Conservation (phyloP, 169 alveolate genomes). For the Cryptosporidium parvum region DNA sequence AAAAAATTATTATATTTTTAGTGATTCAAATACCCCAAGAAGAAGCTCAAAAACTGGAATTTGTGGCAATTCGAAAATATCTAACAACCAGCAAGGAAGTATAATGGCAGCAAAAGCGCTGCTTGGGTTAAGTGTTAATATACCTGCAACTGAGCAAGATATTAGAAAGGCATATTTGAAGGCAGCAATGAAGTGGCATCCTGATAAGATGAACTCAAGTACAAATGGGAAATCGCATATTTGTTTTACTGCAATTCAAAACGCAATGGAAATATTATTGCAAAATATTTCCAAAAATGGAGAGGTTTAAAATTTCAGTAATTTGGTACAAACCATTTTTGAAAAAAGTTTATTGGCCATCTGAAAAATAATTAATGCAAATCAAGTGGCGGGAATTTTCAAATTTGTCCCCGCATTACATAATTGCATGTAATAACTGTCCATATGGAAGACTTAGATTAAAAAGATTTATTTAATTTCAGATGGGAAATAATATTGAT, state of each 20-base stretch:
- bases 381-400: background rate
- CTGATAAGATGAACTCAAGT: constrained; percentile 30
- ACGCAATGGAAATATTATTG: constrained; percentile 59
- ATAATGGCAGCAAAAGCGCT: constrained; percentile 73
- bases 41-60: background rate
- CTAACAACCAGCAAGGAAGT: constrained; percentile 8
- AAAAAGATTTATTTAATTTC: background rate
- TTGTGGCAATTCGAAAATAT: background rate
- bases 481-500: constrained; percentile 20
- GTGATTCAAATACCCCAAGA: constrained; percentile 46
- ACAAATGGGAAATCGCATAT: constrained; percentile 37
- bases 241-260: constrained; percentile 68
- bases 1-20: background rate
- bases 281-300: constrained; percentile 17
- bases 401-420: constrained; percentile 7
- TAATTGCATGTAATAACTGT: constrained; percentile 22
- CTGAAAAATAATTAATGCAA: background rate
- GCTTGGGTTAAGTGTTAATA: constrained; percentile 42
- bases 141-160: constrained; percentile 60
- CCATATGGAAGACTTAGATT: constrained; percentile 12
- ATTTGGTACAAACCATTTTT: background rate
- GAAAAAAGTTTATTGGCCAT: background rate
- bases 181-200: constrained; percentile 77
- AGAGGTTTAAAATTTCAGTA: background rate
- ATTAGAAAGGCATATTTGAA: constrained; percentile 69